A percentile compares a stretch with the other conserved stretches of the same genome.
phyloP scores from a whole-genome alignment of 305 asterid genomes.

The Solanum hybrid region DNA sequence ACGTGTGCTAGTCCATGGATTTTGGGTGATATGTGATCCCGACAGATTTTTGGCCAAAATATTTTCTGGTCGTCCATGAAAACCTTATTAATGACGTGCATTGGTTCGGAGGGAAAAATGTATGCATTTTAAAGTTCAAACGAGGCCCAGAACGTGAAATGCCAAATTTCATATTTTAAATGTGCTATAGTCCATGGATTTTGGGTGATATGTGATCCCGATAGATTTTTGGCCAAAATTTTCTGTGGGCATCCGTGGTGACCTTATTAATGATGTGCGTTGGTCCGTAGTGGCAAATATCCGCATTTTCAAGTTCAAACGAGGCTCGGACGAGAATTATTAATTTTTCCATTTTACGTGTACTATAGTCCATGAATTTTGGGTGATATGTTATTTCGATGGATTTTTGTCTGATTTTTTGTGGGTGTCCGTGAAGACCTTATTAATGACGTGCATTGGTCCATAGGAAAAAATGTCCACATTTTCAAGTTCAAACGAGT shows the following conservation, averaged over 20 bases:
- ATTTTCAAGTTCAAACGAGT: not conserved
- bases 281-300: too few species aligned
- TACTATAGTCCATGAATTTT: not conserved
- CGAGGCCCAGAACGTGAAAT: not conserved
- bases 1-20: not conserved
- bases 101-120: rapidly evolving
- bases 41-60: not conserved
- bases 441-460: not conserved
- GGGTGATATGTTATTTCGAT: not conserved
- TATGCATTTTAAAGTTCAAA: not conserved
- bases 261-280: too few species aligned
- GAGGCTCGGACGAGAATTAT: too few species aligned
- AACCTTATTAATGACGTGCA: not conserved
- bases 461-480: not conserved
- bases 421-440: not conserved
- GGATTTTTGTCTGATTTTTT: not conserved
- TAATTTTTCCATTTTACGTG: too few species aligned
- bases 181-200: too few species aligned
- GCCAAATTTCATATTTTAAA: too few species aligned
- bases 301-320: too few species aligned
- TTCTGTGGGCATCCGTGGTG: too few species aligned
- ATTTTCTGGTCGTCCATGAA: not conserved
- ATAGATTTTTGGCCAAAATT: too few species aligned
- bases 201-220: too few species aligned
- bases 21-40: not conserved